Base-by-base conservation (phyloP, 108 stramenopile genomes). In the Heterococcus sp. region DNA sequence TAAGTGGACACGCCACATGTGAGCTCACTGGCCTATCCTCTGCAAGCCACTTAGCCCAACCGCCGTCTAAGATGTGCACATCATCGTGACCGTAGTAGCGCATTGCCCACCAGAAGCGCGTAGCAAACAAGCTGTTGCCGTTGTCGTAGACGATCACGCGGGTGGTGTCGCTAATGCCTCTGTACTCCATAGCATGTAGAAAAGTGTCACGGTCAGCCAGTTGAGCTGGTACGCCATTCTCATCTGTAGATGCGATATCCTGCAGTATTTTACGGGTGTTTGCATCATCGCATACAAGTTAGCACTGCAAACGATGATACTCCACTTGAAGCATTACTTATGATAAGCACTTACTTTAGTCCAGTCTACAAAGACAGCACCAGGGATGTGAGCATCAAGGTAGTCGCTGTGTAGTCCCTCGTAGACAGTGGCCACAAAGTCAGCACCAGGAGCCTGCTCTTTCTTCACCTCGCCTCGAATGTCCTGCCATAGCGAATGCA, bases 81-180 rank as follows among this genome's bases (percentile, higher is more conserved):
- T 35, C 72, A 14, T 33, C 32, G 37, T 30, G 31, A 30, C 72
- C 72, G 66, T 67, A 67, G 8, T 3, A 2, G 39, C 83, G 65
- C 73, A 84, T 46, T n/a, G 83, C 83, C 83, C 83, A 84, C 83
- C 83, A 84, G 33, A 84, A 73, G 37, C 83, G 38, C 37, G 83
- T 84, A 37, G 83, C 83, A 38, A 75, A 84, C 4, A 84, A 63
- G 65, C 75, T 69, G 21, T 72, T 46, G 21, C 83, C 83, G 69
- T 71, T 71, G 83, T 84, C 83, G 75, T 84, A 84, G 35, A 75
- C 75, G 26, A 76, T 75, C 35, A 84, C 83, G 8, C 75, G 83
- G 39, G 66, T 75, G 3, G 69, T 32, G 21, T 36, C 40, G 2
- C 72, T 75, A 3, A 84, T 38, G 1, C 83, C 83, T 33, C 64